Evolutionary conservation across 495 filamentous ascomycete genomes (phyloP).

Genomic region (Xylaria sp.): DNA sequence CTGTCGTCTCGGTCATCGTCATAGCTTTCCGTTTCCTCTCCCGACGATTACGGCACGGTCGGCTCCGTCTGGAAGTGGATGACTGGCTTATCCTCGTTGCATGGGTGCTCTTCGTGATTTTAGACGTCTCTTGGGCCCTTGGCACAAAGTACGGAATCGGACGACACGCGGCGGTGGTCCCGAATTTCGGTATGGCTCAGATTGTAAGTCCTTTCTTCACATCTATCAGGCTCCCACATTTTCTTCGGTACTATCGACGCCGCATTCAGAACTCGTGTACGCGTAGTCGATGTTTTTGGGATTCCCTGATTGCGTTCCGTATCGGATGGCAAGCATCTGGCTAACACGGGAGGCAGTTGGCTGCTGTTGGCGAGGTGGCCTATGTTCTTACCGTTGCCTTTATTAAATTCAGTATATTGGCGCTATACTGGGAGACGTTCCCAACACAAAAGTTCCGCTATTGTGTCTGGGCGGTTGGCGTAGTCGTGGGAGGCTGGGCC

Average conservation of each 20-base stretch:
- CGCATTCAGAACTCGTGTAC: too few species aligned
- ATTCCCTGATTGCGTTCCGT: not conserved
- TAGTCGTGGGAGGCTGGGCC: conserved; percentile 24
- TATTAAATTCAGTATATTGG: conserved; percentile 29
- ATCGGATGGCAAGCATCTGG: not conserved
- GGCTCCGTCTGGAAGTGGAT: conserved; percentile 19
- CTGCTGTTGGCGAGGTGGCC: conserved; percentile 21
- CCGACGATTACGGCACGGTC: conserved; percentile 14
- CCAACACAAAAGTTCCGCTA: conserved; percentile 17
- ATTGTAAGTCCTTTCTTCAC: conserved; percentile 25
- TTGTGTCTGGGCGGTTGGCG: conserved; percentile 16
- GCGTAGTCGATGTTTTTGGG: not conserved
- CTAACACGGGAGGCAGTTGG: conserved; percentile 17
- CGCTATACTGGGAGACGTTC: conserved; percentile 25
- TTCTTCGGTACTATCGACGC: not conserved
- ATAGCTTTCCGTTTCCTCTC: conserved; percentile 24
- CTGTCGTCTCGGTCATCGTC: conserved; percentile 19
- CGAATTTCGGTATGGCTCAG: conserved; percentile 18
- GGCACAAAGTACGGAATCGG: conserved; percentile 28
- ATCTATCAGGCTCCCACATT: too few species aligned
- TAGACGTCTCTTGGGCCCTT: conserved; percentile 17
- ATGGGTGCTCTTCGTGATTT: conserved; percentile 20
- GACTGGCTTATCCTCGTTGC: conserved; percentile 31
- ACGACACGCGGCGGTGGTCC: conserved; percentile 21
- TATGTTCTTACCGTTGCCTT: conserved; percentile 27